A percentile compares a stretch with the other conserved stretches of the same genome.
phyloP scores from a whole-genome alignment of 306 rosid species.

The Pyrus bretschneideri region DNA sequence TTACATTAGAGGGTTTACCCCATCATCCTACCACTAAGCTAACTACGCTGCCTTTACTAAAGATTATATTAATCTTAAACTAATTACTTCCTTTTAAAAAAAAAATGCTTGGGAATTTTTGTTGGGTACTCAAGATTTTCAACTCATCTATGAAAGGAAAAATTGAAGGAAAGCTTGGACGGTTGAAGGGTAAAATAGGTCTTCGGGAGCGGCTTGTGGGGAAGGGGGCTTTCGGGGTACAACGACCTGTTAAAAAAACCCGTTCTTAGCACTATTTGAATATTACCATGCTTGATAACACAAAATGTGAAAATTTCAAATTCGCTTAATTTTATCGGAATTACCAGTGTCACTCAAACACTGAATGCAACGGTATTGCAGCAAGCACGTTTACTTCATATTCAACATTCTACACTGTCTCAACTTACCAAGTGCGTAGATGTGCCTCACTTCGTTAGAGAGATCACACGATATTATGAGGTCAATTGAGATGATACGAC shows the following conservation, averaged over 20 bases:
- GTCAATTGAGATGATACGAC: background rate
- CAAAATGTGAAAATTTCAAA: too few species aligned
- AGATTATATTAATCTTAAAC: too few species aligned
- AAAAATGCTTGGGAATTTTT: background rate
- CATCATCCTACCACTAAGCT: too few species aligned
- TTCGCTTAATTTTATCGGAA: too few species aligned
- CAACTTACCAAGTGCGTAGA: background rate
- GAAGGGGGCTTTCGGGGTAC: too few species aligned
- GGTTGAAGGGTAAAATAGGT: too few species aligned
- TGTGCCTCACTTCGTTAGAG: background rate
- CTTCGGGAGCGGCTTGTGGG: too few species aligned
- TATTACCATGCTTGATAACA: background rate
- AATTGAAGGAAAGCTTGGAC: background rate
- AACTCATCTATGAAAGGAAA: background rate
- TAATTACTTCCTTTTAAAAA: too few species aligned
- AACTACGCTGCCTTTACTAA: too few species aligned
- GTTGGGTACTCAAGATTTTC: background rate
- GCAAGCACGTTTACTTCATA: background rate
- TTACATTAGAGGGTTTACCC: too few species aligned
- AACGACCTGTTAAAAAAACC: background rate
- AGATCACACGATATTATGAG: background rate
- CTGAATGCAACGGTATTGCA: background rate
- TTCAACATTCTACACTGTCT: background rate
- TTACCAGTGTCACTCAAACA: background rate
- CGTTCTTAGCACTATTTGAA: background rate